A percentile compares a stretch with the other conserved stretches of the same genome.
Evolutionary conservation across 202 grass and related monocot species (phyloP).

Genomic region (Saccharum hybrid): DNA sequence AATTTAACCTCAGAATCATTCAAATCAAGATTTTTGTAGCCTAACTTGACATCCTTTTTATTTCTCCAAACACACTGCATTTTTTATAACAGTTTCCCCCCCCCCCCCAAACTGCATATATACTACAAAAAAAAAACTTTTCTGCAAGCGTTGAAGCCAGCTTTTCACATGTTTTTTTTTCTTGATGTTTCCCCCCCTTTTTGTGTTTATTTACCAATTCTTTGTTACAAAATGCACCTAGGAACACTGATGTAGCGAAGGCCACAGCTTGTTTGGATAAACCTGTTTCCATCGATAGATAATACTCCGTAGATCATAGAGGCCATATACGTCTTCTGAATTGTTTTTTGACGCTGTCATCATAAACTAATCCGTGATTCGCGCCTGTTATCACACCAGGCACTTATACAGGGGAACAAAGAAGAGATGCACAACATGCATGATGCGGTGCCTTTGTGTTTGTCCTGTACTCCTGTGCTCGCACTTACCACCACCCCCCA

Average conservation of each 20-base stretch:
- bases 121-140: too few species aligned
- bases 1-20: not conserved
- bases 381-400: not conserved
- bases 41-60: not conserved
- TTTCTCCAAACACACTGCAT: too few species aligned
- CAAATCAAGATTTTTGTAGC: not conserved
- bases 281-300: not conserved
- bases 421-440: constrained; percentile 11
- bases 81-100: not conserved
- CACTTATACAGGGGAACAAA: not conserved
- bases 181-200: too few species aligned
- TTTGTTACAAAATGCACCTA: not conserved
- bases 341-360: not conserved
- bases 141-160: too few species aligned
- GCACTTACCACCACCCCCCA: not conserved
- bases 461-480: constrained; percentile 2
- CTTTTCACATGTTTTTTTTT: not conserved
- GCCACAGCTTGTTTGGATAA: not conserved
- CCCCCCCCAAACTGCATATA: too few species aligned
- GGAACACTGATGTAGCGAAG: not conserved
- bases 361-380: constrained; percentile 41
- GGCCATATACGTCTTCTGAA: too few species aligned
- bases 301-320: too few species aligned
- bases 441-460: constrained; percentile 28
- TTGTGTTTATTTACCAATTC: not conserved